Percentiles rank a stretch among this genome's conserved stretches.
These are phyloP conservation scores for Herpotrichia juniperi DNA, from an alignment of 2,329 filamentous ascomycete genomes.

Conservation along the genomic window DNA sequence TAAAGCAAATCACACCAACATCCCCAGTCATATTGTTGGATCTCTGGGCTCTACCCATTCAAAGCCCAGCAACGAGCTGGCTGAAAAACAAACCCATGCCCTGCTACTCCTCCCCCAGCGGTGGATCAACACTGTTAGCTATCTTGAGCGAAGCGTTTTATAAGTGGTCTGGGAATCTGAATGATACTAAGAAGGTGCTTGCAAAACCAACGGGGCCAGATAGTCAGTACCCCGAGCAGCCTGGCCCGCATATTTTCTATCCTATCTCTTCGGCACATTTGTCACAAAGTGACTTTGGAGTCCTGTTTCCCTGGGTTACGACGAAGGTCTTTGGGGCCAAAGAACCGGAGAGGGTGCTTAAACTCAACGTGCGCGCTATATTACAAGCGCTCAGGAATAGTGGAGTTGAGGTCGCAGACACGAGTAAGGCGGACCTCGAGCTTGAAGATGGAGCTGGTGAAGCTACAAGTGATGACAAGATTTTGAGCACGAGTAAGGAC, in stretches of 20 bases:
- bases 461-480: slow-evolving; percentile 36
- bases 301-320: slow-evolving; percentile 75
- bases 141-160: slow-evolving; percentile 79
- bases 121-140: slow-evolving; percentile 66
- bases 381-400: slow-evolving; percentile 69
- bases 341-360: slow-evolving; percentile 77
- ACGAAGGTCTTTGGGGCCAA: slow-evolving; percentile 61
- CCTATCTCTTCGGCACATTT: slow-evolving; percentile 77
- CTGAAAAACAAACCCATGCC: slow-evolving; percentile 78
- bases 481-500: slow-evolving; percentile 33
- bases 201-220: slow-evolving; percentile 60
- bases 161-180: slow-evolving; percentile 77
- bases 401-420: slow-evolving; percentile 49
- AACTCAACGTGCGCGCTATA: slow-evolving; percentile 82
- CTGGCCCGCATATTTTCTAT: slow-evolving; percentile 73
- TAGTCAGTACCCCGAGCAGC: slow-evolving; percentile 47
- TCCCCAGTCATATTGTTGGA: slow-evolving; percentile 75
- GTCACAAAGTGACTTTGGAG: slow-evolving; percentile 81
- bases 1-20: slow-evolving; percentile 69
- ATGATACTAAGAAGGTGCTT: slow-evolving; percentile 70
- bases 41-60: slow-evolving; percentile 78
- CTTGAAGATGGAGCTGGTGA: slow-evolving; percentile 28
- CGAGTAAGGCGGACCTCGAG: slow-evolving; percentile 48
- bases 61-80: slow-evolving; percentile 65
- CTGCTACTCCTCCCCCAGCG: slow-evolving; percentile 60